These are phyloP conservation scores for Zymoseptoria ardabiliae DNA, from an alignment of 2,329 filamentous ascomycete genomes.

Conservation along the genomic window DNA sequence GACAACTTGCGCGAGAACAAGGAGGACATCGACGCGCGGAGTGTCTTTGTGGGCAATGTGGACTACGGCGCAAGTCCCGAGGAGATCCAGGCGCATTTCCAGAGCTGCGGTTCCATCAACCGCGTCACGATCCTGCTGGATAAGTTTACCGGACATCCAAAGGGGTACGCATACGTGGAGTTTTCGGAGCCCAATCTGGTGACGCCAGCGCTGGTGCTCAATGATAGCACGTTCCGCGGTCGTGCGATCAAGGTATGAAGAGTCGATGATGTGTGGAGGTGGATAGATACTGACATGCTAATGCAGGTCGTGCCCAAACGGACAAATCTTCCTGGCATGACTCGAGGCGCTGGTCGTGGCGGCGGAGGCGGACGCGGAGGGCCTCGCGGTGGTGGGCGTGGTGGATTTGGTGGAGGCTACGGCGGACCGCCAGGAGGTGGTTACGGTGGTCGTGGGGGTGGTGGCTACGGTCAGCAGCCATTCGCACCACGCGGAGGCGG, in stretches of 20 bases:
- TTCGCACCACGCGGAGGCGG: conserved; percentile 33
- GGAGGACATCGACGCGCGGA: conserved; percentile 89
- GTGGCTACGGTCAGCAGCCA: conserved; percentile 32
- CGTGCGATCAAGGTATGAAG: conserved; percentile 80
- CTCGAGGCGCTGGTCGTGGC: conserved; percentile 66
- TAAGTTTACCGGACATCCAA: conserved; percentile 98
- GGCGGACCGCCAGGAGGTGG: conserved; percentile 20
- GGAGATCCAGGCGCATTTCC: conserved; percentile 97
- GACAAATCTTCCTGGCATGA: conserved; percentile 94
- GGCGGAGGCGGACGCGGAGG: conserved; percentile 39
- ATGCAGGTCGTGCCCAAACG: conserved; percentile 77
- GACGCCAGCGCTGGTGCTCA: conserved; percentile 85
- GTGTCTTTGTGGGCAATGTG: conserved; percentile 97
- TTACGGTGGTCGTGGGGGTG: conserved; percentile 13
- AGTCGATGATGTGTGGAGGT: not conserved
- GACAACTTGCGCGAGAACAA: conserved; percentile 83
- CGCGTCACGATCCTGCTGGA: conserved; percentile 94
- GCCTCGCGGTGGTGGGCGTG: conserved; percentile 50
- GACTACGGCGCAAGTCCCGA: conserved; percentile 96
- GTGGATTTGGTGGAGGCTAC: conserved; percentile 37
- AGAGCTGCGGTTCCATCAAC: conserved; percentile 95
- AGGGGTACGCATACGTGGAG: conserved; percentile 98
- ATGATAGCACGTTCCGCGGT: conserved; percentile 92
- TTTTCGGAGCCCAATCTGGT: conserved; percentile 92
- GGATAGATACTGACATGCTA: conserved; percentile 11